phyloP scores from a whole-genome alignment of 2,329 filamentous ascomycete genomes.

The Arthrobotrys sinensis region DNA sequence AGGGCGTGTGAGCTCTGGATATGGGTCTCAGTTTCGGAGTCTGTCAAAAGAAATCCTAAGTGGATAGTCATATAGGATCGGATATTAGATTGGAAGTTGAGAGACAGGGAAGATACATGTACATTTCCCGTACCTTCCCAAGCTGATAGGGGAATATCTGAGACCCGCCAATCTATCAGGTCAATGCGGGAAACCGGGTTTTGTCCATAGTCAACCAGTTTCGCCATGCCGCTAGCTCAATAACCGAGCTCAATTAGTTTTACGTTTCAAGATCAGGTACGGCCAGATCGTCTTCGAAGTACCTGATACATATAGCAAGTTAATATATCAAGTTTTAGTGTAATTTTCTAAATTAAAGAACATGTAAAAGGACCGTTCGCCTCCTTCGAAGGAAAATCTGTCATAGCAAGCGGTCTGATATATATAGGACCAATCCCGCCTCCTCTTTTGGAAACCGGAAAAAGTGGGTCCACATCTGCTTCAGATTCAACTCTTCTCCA shows the following conservation, averaged over 20 bases:
- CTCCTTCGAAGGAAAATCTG: neutral
- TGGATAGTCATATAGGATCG: neutral
- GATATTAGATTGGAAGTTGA: neutral
- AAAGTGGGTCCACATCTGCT: slow-evolving; percentile 19
- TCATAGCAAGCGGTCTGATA: slow-evolving; percentile 1
- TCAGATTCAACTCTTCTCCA: slow-evolving; percentile 21
- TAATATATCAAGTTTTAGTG: slow-evolving; percentile 5
- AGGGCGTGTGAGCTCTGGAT: slow-evolving; percentile 16
- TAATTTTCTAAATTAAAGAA: slow-evolving; percentile 24
- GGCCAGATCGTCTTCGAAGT: neutral
- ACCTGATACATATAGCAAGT: slow-evolving; percentile 4
- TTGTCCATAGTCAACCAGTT: neutral
- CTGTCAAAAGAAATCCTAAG: neutral
- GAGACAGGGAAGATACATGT: neutral
- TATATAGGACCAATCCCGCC: slow-evolving; percentile 31
- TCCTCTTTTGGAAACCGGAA: slow-evolving; percentile 18
- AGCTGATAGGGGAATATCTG: slow-evolving; percentile 26
- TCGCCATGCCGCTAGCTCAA: neutral
- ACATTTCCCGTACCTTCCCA: neutral
- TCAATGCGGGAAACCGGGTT: slow-evolving; percentile 23
- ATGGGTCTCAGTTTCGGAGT: neutral
- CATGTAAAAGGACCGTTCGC: slow-evolving; percentile 3
- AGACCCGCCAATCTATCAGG: slow-evolving; percentile 7
- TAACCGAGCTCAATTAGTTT: neutral
- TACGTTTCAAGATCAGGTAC: neutral